Base-by-base conservation (phyloP, 768 basidiomycete genomes). In the Crepidotus variabilis region DNA sequence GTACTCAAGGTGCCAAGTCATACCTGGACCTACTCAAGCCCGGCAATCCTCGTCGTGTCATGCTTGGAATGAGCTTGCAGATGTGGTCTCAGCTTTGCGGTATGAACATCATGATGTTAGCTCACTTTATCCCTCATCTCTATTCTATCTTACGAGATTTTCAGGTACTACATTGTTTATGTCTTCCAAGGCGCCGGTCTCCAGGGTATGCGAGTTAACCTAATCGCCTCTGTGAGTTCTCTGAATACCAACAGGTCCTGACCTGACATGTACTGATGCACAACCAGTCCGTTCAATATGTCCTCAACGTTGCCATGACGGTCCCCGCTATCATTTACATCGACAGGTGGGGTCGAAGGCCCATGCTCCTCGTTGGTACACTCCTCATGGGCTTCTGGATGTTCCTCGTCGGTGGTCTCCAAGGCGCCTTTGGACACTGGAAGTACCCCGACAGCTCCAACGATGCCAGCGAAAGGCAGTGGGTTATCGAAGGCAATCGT, bases 71-170 rank as follows among this genome's bases (percentile, higher is more conserved):
- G 57, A 76, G 77, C n/a, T 72, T 90, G 36, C 90, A 92, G 69
- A 87, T 87, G 82, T 91, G 88, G 90, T 84, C 82, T 58, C 90
- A 91, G 64, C 73, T 90, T 18, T 78, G 78, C 9, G 86, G 87
- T 34, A 88, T 90, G 84, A 89, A 90, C 66, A 81, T 90, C 63
- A 90, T 91, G 88, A 88, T 91, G 87, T 83, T 28, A 28, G 61
- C 34, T 74, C 61, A 16, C 48, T n/a, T 39, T 51, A 33, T 16
- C 39, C 13, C 39, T 5, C 14, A 14, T 16, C 39, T 43, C 11
- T 20, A 20, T 43, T 20, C 5, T 3, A 20, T 3, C 39, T 43
- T 20, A 43, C 39, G 14, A 43, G 13, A 3, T 51, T 23, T 51
- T 23, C 55, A 82, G 79, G 81, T 85, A 85, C 72, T 80, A 80